These are phyloP conservation scores for Mortierella sp. DNA, from an alignment of 371 early-diverging fungal genomes.

Conservation along the genomic window DNA sequence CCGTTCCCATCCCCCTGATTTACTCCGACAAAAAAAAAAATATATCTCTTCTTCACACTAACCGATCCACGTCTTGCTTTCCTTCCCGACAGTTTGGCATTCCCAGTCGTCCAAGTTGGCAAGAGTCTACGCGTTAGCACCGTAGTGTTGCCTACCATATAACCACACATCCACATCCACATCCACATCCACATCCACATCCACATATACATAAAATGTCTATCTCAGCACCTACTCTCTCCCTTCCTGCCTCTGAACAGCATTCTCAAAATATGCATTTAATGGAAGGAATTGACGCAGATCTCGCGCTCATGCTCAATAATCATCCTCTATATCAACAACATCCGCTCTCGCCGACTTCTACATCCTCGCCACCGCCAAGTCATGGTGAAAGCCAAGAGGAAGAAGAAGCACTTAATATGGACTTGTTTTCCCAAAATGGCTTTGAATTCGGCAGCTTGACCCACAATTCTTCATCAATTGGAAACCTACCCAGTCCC, in stretches of 20 bases:
- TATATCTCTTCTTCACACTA: background rate
- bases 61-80: background rate
- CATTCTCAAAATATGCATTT: background rate
- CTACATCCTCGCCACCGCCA: background rate
- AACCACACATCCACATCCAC: no score
- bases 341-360: background rate
- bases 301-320: background rate
- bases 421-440: slow-evolving; percentile 1
- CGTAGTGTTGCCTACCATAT: no score
- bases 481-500: slow-evolving; percentile 8
- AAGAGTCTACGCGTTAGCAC: no score
- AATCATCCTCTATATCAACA: background rate
- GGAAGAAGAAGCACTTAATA: background rate
- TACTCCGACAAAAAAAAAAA: background rate
- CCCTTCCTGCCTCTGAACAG: background rate
- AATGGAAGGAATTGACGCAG: background rate
- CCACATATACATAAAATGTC: no score
- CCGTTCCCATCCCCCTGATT: background rate
- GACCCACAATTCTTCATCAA: background rate
- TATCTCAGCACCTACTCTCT: background rate
- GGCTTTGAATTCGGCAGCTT: slow-evolving; percentile 1
- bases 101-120: background rate
- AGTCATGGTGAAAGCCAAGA: background rate
- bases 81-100: background rate
- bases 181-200: no score